Evolutionary conservation across 345 rosid genomes (phyloP).

Genomic region (Ricinus communis): DNA sequence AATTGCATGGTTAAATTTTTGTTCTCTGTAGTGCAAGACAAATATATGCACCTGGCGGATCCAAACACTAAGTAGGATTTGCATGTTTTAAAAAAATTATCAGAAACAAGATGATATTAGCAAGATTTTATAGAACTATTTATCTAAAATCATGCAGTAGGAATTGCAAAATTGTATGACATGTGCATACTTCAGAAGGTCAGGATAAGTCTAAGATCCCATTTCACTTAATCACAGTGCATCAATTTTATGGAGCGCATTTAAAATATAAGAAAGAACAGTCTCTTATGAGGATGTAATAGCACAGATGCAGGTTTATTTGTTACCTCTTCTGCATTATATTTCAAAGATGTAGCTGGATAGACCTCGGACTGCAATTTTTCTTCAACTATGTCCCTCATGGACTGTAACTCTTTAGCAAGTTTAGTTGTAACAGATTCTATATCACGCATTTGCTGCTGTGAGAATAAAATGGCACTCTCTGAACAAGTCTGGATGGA

Average conservation of each 20-base stretch:
- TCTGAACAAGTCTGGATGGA: conserved; percentile 53
- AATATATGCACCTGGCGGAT: not conserved
- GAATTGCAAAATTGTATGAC: not conserved
- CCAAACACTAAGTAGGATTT: not conserved
- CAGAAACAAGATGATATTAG: not conserved
- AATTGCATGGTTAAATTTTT: not conserved
- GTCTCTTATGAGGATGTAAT: not conserved
- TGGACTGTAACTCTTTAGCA: conserved; percentile 54
- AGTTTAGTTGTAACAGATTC: conserved; percentile 59
- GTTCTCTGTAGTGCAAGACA: not conserved
- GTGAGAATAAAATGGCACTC: conserved; percentile 72
- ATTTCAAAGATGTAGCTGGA: conserved; percentile 35
- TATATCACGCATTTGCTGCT: conserved; percentile 68
- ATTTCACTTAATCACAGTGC: not conserved
- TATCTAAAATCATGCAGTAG: not conserved
- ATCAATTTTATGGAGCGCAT: not conserved
- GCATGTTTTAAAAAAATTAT: not conserved
- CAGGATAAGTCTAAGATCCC: not conserved
- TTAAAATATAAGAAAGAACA: not conserved
- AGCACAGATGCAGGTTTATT: conserved; percentile 1
- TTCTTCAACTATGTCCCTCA: conserved; percentile 61
- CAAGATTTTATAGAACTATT: not conserved
- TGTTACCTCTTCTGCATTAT: conserved; percentile 51
- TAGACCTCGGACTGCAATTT: conserved; percentile 36
- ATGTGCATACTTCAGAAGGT: not conserved